Evolutionary conservation across 2,329 filamentous ascomycete species (phyloP), one percentile per base, ranked within the genome.

Genomic region (Xylaria hypoxylon): DNA sequence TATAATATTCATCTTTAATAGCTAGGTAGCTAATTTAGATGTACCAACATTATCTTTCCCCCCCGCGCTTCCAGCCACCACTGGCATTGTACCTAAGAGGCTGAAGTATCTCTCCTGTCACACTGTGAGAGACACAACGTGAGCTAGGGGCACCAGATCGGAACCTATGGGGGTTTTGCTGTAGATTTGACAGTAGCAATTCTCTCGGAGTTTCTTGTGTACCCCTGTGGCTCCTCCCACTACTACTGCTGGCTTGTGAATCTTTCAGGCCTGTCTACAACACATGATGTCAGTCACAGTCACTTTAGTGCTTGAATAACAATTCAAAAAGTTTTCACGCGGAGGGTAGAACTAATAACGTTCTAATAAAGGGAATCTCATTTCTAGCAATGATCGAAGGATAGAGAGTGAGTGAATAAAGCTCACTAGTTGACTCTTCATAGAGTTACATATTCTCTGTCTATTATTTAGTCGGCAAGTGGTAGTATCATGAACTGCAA

Each of bases 51-150:
- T 53, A 42, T 31, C 15, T 45, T 10, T 53, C 53, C 24, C n/a
- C 44, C 6, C 22, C 35, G 24, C 53, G 13, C 52, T 65, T 65
- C 53, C 64, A 33, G 5, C 26, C 58, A 42, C 52, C 53, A 52
- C 61, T 67, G 26, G 57, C 61, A 15, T 70, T 62, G 28, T 71
- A 67, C 26, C 56, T 68, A 4, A 62, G 47, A 24, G 65, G 59
- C 42, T 62, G 57, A 15, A 72, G 53, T 40, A 64, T 64, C 40
- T 72, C 68, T 19, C 53, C 60, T 38, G 62, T 67, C 3, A 56
- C 64, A 17, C 59, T 68, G 17, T 68, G 65, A 24, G 68, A 68
- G 5, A 68, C 60, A 51, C 45, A 45, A 38, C 61, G 64, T 19
- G 59, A 58, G 26, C 60, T 44, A 47, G 47, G 35, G 13, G 8